Percentiles rank a stretch among this genome's conserved stretches.
phyloP scores from a whole-genome alignment of 2,329 filamentous ascomycete species.

The Lachnellula willkommii region DNA sequence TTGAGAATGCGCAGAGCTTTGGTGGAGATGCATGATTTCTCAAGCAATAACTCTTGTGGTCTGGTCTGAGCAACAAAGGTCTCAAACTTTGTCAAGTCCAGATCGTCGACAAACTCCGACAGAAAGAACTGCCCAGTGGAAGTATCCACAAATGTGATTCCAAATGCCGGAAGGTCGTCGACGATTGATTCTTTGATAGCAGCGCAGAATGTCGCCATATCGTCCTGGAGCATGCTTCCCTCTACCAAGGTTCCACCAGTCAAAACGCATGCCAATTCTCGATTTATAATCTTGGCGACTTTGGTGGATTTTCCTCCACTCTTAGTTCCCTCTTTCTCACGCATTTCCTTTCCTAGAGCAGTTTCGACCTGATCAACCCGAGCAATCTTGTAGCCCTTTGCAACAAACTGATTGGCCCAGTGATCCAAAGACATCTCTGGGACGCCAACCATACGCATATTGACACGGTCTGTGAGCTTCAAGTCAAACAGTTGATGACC shows the following conservation, averaged over 20 bases:
- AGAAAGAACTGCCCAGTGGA: slow-evolving; percentile 93
- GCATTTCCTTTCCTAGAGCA: slow-evolving; percentile 94
- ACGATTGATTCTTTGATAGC: slow-evolving; percentile 79
- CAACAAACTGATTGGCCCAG: slow-evolving; percentile 98
- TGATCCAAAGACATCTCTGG: slow-evolving; percentile 92
- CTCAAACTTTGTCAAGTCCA: slow-evolving; percentile 93
- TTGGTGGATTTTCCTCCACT: slow-evolving; percentile 39
- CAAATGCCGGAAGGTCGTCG: slow-evolving; percentile 75
- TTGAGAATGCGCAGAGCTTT: slow-evolving; percentile 90
- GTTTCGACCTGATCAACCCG: slow-evolving; percentile 96
- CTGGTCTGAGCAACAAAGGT: slow-evolving; percentile 90
- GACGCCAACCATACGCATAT: slow-evolving; percentile 99
- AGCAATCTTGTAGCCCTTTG: slow-evolving; percentile 96
- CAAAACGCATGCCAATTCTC: slow-evolving; percentile 85
- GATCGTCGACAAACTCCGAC: slow-evolving; percentile 87
- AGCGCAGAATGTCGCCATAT: slow-evolving; percentile 95
- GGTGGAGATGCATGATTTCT: slow-evolving; percentile 81
- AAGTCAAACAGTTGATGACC: slow-evolving; percentile 96
- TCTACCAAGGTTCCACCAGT: slow-evolving; percentile 93
- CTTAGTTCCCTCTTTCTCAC: slow-evolving; percentile 61
- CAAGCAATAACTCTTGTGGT: slow-evolving; percentile 81
- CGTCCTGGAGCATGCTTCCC: slow-evolving; percentile 92
- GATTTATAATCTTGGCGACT: slow-evolving; percentile 87
- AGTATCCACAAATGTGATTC: slow-evolving; percentile 89
- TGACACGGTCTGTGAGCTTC: slow-evolving; percentile 95